Evolutionary conservation across 208 protist species (phyloP).

Genomic region (Histomonas meleagridis): DNA sequence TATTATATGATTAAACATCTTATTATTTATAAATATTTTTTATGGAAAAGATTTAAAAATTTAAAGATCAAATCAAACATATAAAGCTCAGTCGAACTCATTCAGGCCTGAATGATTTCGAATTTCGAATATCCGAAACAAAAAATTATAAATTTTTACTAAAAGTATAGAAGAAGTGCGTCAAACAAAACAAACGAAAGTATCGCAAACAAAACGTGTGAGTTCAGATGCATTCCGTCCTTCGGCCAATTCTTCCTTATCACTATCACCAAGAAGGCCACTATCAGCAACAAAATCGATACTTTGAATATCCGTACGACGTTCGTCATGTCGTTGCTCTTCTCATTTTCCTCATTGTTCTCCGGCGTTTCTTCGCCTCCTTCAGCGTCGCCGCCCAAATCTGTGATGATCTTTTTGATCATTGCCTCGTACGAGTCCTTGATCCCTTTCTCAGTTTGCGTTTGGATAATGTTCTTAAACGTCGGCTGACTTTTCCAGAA

Average conservation of each 20-base stretch:
- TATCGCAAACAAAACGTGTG: no score
- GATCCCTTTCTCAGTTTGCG: background rate
- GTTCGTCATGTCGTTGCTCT: background rate
- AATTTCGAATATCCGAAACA: no score
- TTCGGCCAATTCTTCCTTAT: background rate
- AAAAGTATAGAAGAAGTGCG: no score
- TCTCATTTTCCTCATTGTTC: background rate
- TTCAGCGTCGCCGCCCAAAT: background rate
- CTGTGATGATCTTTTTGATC: background rate
- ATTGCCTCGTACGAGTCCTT: background rate
- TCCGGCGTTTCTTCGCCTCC: background rate
- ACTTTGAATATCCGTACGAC: background rate
- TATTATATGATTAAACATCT: no score
- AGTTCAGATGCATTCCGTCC: background rate
- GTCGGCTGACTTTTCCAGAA: background rate
- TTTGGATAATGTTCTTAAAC: background rate
- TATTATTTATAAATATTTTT: no score
- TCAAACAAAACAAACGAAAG: no score
- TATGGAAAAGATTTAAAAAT: no score
- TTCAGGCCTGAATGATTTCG: no score
- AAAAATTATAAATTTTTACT: no score
- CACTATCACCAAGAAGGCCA: background rate
- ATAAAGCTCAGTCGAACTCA: no score
- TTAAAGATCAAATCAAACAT: no score
- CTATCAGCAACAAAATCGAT: background rate